Evolutionary conservation across 2,329 filamentous ascomycete genomes (phyloP).

Genomic region (Fusarium solani-melongenae): DNA sequence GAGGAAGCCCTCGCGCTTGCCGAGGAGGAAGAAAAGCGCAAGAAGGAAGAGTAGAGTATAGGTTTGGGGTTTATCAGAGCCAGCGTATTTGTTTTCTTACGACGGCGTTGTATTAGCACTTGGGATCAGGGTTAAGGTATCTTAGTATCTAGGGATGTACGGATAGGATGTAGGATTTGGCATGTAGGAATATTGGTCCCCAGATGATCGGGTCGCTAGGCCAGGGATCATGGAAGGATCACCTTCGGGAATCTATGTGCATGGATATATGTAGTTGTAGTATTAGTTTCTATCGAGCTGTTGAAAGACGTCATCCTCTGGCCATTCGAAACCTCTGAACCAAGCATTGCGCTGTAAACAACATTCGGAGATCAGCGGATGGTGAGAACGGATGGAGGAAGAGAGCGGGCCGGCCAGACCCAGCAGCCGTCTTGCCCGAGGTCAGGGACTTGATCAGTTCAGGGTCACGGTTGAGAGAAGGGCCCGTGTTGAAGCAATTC

Average conservation of each 20-base stretch:
- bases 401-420: constrained; percentile 8
- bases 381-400: background rate
- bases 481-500: constrained; percentile 24
- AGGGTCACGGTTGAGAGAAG: constrained; percentile 5
- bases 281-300: background rate
- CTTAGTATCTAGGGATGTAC: constrained; percentile 5
- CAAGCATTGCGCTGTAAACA: constrained; percentile 3
- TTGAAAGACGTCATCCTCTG: background rate
- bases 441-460: constrained; percentile 9
- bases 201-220: constrained; percentile 6
- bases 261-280: constrained; percentile 3
- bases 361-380: constrained; percentile 17
- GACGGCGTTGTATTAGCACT: constrained; percentile 27
- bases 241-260: constrained; percentile 29
- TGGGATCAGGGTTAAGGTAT: constrained; percentile 10
- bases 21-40: constrained; percentile 43
- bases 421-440: background rate
- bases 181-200: constrained; percentile 13
- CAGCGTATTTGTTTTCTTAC: constrained; percentile 23
- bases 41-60: constrained; percentile 7
- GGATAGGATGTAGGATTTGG: background rate
- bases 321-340: background rate
- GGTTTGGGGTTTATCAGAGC: constrained; percentile 1
- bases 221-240: constrained; percentile 21
- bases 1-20: constrained; percentile 50